Evolutionary conservation across 371 early-diverging fungal species (phyloP), one percentile per base, ranked within the genome.

Genomic region (Entomophthora muscae): DNA sequence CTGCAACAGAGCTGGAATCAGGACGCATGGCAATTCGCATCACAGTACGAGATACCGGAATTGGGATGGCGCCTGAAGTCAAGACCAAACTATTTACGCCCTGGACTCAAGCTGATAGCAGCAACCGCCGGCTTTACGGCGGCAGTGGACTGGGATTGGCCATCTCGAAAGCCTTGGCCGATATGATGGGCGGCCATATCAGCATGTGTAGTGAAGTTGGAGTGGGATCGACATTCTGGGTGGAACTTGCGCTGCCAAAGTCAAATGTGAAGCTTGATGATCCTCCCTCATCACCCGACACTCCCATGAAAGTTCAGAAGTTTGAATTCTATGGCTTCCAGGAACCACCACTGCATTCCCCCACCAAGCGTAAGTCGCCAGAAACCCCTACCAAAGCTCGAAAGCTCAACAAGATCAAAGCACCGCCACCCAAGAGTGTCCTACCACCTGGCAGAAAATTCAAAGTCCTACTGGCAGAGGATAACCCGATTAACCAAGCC

Each of bases 31-130:
- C 23, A 3, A n/a, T 52, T 7, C n/a, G 62, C 10, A 21, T 62
- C 23, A 13, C 29, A 3, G 79, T 83, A 3, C 72, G 74, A 61
- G 83, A 83, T 59, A 78, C 80, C 0, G 83, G 83, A 17, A 81
- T 81, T 51, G 83, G 83, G 26, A 83, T 83, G 63, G 67, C 73
- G 31, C 61, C 69, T 1, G 81, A 80, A 57, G 76, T 78, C 27
- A 78, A 76, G 51, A 70, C 68, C 1, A 68, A 70, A 23, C 55
- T 83, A 2, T 83, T 83, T 64, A 76, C 78, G 24, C 81, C 81
- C 0, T 83, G 81, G 53, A 79, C 81, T 0, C 83, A 83, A 42
- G 81, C 80, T n/a, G 81, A 81, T 59, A 78, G 78, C 31, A 76
- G 76, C 52, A 80, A 78, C 0, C 80, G 78, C 0, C 64, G 76